A percentile compares a stretch with the other conserved stretches of the same genome.
These are phyloP conservation scores for Mitragyna speciosa DNA, from an alignment of 257 asterid genomes.

Conservation along the genomic window DNA sequence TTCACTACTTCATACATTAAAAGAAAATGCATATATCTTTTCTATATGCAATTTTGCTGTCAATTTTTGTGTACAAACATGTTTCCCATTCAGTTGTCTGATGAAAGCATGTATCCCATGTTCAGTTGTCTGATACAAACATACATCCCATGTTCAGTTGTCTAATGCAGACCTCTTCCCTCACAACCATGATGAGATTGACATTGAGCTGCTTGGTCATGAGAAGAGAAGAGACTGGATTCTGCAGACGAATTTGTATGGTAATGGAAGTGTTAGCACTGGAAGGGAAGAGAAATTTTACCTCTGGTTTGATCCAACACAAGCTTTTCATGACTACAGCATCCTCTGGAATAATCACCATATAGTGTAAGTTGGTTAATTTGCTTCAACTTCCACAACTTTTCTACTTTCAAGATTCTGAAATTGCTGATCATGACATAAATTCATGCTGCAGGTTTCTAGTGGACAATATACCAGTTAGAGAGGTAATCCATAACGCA, in stretches of 20 bases:
- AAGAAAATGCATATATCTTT: background rate
- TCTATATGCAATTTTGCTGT: background rate
- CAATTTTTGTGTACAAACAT: background rate
- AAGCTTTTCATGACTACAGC: conserved; percentile 61
- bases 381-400: background rate
- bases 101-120: background rate
- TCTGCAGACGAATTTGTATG: conserved; percentile 74
- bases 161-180: conserved; percentile 67
- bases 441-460: conserved; percentile 47
- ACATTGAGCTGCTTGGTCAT: conserved; percentile 78
- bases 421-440: background rate
- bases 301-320: conserved; percentile 90
- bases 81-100: background rate
- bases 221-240: conserved; percentile 79
- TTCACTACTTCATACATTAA: background rate
- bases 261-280: conserved; percentile 77
- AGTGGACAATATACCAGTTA: conserved; percentile 75
- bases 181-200: conserved; percentile 79
- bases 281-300: conserved; percentile 85
- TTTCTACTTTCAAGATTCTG: background rate
- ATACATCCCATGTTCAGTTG: conserved; percentile 29
- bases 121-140: background rate
- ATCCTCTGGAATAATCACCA: conserved; percentile 87
- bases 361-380: conserved; percentile 50
- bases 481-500: conserved; percentile 52